phyloP scores from a whole-genome alignment of 768 basidiomycete species.

The Termitomyces sp. region DNA sequence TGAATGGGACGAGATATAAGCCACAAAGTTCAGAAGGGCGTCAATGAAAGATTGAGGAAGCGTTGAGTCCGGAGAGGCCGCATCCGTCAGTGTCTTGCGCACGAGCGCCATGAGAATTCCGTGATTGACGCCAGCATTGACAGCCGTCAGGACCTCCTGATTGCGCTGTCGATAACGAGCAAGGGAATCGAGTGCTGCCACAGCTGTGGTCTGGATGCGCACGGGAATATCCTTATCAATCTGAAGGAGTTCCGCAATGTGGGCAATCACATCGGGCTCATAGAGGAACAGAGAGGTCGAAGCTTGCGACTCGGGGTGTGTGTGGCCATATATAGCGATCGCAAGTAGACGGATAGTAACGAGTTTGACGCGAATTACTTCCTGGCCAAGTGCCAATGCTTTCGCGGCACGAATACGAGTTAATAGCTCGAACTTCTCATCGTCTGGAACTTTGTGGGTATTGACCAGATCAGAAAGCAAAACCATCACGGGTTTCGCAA shows the following conservation, averaged over 20 bases:
- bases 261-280: conserved; percentile 87
- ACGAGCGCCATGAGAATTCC: conserved; percentile 89
- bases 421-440: conserved; percentile 84
- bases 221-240: conserved; percentile 68
- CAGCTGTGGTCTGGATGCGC: conserved; percentile 74
- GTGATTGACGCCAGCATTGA: conserved; percentile 95
- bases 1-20: conserved; percentile 79
- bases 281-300: conserved; percentile 84
- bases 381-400: conserved; percentile 52
- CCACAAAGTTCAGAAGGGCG: conserved; percentile 79
- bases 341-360: conserved; percentile 78
- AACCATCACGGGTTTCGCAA: conserved; percentile 62
- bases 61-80: conserved; percentile 58
- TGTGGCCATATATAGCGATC: conserved; percentile 88
- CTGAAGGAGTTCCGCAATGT: conserved; percentile 86
- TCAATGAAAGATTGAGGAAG: conserved; percentile 77
- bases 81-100: conserved; percentile 72
- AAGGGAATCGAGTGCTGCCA: conserved; percentile 87
- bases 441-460: conserved; percentile 61
- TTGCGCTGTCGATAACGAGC: conserved; percentile 79
- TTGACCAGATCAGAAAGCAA: conserved; percentile 72
- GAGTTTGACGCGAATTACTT: conserved; percentile 70
- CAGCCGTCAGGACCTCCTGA: conserved; percentile 81
- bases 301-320: conserved; percentile 73
- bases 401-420: conserved; percentile 81